Percentiles rank a stretch among this genome's conserved stretches.
Evolutionary conservation across 192 early-diverging fungal species (phyloP).

Genomic region (Gaertneriomyces sp.): DNA sequence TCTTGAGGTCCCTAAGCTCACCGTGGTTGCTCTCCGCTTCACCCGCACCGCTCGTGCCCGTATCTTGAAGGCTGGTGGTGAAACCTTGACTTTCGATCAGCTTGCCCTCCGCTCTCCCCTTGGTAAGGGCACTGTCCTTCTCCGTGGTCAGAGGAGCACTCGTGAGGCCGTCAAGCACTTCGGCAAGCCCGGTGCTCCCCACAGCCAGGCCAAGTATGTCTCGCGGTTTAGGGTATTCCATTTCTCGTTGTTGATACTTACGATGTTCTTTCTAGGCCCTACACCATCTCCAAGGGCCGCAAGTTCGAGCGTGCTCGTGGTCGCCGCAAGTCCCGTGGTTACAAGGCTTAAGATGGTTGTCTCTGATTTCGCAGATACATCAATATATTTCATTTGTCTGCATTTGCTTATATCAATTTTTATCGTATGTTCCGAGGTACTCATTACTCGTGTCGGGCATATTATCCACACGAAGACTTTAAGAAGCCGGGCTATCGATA

Average conservation of each 20-base stretch:
- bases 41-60: slow-evolving; percentile 95
- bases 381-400: too few relatives aligned
- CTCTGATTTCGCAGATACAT: background rate
- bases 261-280: slow-evolving; percentile 59
- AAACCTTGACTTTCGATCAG: slow-evolving; percentile 98
- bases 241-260: background rate
- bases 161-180: slow-evolving; percentile 99
- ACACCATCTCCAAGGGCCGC: slow-evolving; percentile 98
- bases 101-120: slow-evolving; percentile 97
- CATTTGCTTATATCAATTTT: too few relatives aligned
- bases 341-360: slow-evolving; percentile 60
- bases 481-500: too few relatives aligned
- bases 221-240: background rate
- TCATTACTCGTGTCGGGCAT: too few relatives aligned
- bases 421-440: too few relatives aligned
- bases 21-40: slow-evolving; percentile 92
- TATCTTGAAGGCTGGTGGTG: slow-evolving; percentile 98
- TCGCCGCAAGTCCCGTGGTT: slow-evolving; percentile 97
- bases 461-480: too few relatives aligned
- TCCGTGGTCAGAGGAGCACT: slow-evolving; percentile 91
- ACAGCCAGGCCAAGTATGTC: slow-evolving; percentile 59
- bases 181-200: slow-evolving; percentile 77
- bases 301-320: slow-evolving; percentile 99
- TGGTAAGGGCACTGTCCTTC: slow-evolving; percentile 89
- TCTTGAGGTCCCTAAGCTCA: slow-evolving; percentile 89